These are phyloP conservation scores for Rhinocladiella mackenziei DNA, from an alignment of 2,329 filamentous ascomycete genomes.

Conservation along the genomic window DNA sequence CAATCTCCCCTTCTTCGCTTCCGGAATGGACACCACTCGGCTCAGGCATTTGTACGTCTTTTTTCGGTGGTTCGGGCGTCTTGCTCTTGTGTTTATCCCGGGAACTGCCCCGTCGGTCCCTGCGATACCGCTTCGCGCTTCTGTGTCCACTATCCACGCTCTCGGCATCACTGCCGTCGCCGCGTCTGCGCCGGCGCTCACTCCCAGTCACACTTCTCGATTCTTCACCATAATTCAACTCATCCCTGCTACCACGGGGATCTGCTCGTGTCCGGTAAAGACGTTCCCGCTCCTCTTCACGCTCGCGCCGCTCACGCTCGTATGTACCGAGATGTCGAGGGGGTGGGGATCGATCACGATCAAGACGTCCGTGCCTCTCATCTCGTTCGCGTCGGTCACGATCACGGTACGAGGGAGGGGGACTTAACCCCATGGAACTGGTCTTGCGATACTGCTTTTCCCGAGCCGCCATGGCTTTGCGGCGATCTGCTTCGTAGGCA, in stretches of 20 bases:
- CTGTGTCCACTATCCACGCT: slow-evolving; percentile 53
- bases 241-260: slow-evolving; percentile 73
- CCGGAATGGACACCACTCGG: slow-evolving; percentile 69
- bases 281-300: slow-evolving; percentile 86
- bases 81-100: slow-evolving; percentile 58
- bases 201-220: slow-evolving; percentile 54
- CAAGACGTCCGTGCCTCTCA: slow-evolving; percentile 33
- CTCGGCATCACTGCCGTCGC: slow-evolving; percentile 68
- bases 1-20: slow-evolving; percentile 97
- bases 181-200: slow-evolving; percentile 68
- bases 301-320: slow-evolving; percentile 79
- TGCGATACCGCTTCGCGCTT: slow-evolving; percentile 53
- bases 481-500: slow-evolving; percentile 90
- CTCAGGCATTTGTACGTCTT: slow-evolving; percentile 44
- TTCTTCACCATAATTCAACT: slow-evolving; percentile 85
- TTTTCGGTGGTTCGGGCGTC: slow-evolving; percentile 38
- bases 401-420: slow-evolving; percentile 41
- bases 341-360: slow-evolving; percentile 35
- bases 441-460: slow-evolving; percentile 90
- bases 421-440: slow-evolving; percentile 57
- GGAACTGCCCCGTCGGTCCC: slow-evolving; percentile 37
- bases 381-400: slow-evolving; percentile 42
- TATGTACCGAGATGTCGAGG: slow-evolving; percentile 48
- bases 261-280: slow-evolving; percentile 78
- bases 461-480: slow-evolving; percentile 87